Evolutionary conservation across 2,329 filamentous ascomycete species (phyloP).

Genomic region (Diaporthe caulivora): DNA sequence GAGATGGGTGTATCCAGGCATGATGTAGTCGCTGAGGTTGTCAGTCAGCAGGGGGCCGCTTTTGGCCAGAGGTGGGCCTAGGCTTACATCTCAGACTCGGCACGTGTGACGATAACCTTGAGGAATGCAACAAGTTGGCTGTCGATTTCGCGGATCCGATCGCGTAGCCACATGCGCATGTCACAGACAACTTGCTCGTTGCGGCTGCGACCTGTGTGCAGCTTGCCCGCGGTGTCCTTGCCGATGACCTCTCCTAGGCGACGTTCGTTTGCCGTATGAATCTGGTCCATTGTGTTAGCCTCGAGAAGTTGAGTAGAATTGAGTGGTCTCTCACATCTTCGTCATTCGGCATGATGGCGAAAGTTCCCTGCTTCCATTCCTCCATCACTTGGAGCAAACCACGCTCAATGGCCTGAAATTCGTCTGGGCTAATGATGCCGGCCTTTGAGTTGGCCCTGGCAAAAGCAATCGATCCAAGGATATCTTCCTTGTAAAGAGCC

Average conservation of each 20-base stretch:
- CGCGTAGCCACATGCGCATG: conserved; percentile 89
- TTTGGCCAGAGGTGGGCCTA: conserved; percentile 22
- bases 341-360: conserved; percentile 40
- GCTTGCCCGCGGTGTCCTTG: conserved; percentile 59
- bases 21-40: conserved; percentile 69
- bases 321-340: conserved; percentile 42
- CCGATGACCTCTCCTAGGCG: conserved; percentile 86
- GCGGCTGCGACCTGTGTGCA: conserved; percentile 87
- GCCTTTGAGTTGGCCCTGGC: conserved; percentile 75
- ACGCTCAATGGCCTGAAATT: conserved; percentile 74
- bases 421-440: conserved; percentile 72
- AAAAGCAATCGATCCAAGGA: conserved; percentile 75
- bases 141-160: conserved; percentile 79
- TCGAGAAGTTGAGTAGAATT: conserved; percentile 38
- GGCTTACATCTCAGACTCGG: conserved; percentile 74
- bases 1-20: conserved; percentile 93
- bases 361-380: conserved; percentile 20
- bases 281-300: conserved; percentile 54
- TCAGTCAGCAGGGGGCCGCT: conserved; percentile 6
- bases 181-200: conserved; percentile 93
- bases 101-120: conserved; percentile 75
- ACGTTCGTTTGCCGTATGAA: conserved; percentile 79
- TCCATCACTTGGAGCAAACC: conserved; percentile 63
- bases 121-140: conserved; percentile 76
- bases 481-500: conserved; percentile 76